A percentile compares a stretch with the other conserved stretches of the same genome.
Evolutionary conservation across 2,329 filamentous ascomycete species (phyloP).

Genomic region (Blumeria hordei): DNA sequence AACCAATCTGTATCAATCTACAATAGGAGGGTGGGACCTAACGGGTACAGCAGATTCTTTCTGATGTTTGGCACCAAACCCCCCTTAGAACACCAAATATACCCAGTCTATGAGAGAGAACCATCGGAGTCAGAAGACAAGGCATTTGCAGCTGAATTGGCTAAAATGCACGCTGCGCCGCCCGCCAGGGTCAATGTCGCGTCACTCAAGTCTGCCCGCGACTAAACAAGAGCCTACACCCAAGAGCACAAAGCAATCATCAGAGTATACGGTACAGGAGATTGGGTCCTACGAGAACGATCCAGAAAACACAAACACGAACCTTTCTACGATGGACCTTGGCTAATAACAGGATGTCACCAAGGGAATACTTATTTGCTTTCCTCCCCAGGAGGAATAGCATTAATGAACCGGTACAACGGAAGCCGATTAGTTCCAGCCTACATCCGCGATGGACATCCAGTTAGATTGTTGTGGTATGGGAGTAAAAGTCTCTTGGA

Average conservation of each 20-base stretch:
- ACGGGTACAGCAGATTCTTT: no score
- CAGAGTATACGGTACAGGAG: not conserved
- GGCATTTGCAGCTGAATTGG: not conserved
- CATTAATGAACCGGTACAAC: not conserved
- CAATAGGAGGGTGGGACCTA: no score
- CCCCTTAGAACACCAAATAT: not conserved
- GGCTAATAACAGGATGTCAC: not conserved
- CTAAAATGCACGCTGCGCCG: not conserved
- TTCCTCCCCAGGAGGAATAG: not conserved
- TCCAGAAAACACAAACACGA: not conserved
- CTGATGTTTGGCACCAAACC: no score
- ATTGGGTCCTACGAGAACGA: not conserved
- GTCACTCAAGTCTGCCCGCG: not conserved
- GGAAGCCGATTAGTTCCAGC: not conserved
- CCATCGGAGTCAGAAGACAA: not conserved
- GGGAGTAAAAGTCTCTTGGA: not conserved
- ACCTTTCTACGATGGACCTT: not conserved
- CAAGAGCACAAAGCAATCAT: not conserved
- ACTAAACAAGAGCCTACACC: not conserved
- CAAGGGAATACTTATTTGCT: not conserved
- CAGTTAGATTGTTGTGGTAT: not conserved
- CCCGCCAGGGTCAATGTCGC: not conserved
- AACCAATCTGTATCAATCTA: no score
- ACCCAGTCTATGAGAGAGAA: not conserved
- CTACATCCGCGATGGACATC: not conserved